Base-by-base conservation (phyloP, 768 basidiomycete species). In the Amanita rimosa region DNA sequence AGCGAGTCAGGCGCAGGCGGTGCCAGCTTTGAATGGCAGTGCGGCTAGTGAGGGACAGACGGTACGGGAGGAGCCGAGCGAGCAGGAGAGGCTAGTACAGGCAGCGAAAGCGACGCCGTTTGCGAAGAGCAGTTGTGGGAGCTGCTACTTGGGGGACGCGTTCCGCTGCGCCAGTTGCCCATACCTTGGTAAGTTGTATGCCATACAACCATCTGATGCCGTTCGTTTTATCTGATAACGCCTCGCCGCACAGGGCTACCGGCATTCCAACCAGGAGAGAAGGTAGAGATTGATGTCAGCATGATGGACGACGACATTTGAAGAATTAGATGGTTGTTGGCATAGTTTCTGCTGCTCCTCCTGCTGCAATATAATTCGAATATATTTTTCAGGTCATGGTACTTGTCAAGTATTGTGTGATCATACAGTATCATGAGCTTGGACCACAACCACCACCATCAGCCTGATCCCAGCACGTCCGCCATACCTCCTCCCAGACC, bases 181-280 rank as follows among this genome's bases (percentile, higher is more conserved):
- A 24, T 99, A 97, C 67, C 72, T 90, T 39, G 95, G 95, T 97
- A 56, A 52, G 88, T 78, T 24, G n/a, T n/a, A n/a, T 6, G 14
- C n/a, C 34, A 19, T 52, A 16, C n/a, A 13, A 48, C 44, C 34
- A 31, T 22, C 2, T 22, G 44, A 38, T 29, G 29, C 10, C 9
- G 10, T 29, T 2, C 0, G 4, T 47, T 17, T n/a, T 13, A 22
- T 35, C 53, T 34, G 37, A 33, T 46, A 48, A 46, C 54, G 11
- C 31, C 5, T 52, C 33, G 26, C 35, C n/a, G 26, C 26, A 24
- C 57, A 97, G 95, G 96, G 56, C 76, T 98, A 24, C 96, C 96
- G 40, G 91, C 95, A 10, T 98, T 99, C 72, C 88, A 95, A 64
- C 95, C 96, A 2, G 96, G 96, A 49, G 92, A 98, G 71, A 95